Conservation (phyloP, 495 filamentous ascomycete species). For the Pseudomonodictys pantanalensis region DNA sequence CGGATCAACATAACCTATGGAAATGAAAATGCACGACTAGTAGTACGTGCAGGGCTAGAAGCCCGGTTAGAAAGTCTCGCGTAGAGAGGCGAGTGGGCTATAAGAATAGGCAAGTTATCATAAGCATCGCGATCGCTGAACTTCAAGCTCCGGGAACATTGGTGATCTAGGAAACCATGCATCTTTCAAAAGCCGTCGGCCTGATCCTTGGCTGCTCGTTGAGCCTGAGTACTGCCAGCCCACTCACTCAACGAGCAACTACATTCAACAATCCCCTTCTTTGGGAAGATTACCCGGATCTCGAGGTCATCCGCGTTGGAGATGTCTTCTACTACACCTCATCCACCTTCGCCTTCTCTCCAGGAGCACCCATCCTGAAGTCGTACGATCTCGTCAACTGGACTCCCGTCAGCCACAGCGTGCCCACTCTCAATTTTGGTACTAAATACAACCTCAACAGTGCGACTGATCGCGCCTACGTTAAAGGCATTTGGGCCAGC, state of each 20-base stretch:
- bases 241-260: not conserved
- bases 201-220: not conserved
- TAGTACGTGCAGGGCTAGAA: no score
- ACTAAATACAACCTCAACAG: constrained; percentile 48
- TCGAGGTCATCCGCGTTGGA: constrained; percentile 48
- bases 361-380: constrained; percentile 56
- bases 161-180: not conserved
- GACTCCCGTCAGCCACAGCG: constrained; percentile 53
- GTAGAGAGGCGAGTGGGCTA: no score
- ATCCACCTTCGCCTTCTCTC: constrained; percentile 57
- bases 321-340: constrained; percentile 55
- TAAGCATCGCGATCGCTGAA: no score
- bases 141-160: no score
- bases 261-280: constrained; percentile 46
- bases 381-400: constrained; percentile 59
- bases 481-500: constrained; percentile 55
- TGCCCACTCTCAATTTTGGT: constrained; percentile 52
- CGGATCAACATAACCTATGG: no score
- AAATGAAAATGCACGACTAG: no score
- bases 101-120: no score
- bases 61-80: no score
- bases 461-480: constrained; percentile 47
- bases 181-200: not conserved
- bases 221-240: not conserved
- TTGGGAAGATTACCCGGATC: constrained; percentile 48